These are phyloP conservation scores for Diaporthe ilicicola DNA, from an alignment of 2,329 filamentous ascomycete species.

Conservation along the genomic window DNA sequence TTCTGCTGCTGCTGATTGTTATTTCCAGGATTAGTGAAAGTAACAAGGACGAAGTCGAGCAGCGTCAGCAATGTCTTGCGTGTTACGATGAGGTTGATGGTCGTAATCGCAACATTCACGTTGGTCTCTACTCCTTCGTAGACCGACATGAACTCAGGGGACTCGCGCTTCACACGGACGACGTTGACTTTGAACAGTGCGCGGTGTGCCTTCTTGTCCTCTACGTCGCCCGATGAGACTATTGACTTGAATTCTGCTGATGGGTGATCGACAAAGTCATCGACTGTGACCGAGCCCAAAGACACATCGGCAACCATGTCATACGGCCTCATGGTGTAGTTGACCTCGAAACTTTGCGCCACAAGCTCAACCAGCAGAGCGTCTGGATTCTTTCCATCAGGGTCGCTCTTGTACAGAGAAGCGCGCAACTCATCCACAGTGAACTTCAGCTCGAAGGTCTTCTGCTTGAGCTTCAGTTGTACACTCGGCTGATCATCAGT, in stretches of 20 bases:
- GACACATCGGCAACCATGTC: constrained; percentile 95
- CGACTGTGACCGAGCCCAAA: constrained; percentile 84
- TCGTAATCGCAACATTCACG: constrained; percentile 88
- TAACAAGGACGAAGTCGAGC: constrained; percentile 91
- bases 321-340: constrained; percentile 87
- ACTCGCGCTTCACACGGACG: constrained; percentile 85
- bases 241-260: constrained; percentile 95
- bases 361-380: constrained; percentile 88
- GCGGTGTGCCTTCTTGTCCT: constrained; percentile 78
- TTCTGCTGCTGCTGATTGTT: constrained; percentile 43
- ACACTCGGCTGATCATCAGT: constrained; percentile 63
- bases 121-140: constrained; percentile 96
- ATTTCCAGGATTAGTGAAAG: constrained; percentile 74
- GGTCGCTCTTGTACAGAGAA: constrained; percentile 87
- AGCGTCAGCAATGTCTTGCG: constrained; percentile 90
- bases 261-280: constrained; percentile 93
- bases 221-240: constrained; percentile 80
- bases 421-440: constrained; percentile 94
- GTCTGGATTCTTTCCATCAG: constrained; percentile 78
- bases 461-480: constrained; percentile 80
- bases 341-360: constrained; percentile 86
- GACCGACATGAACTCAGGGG: constrained; percentile 89
- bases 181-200: constrained; percentile 92
- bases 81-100: constrained; percentile 95
- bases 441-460: constrained; percentile 96